phyloP scores from a whole-genome alignment of 192 early-diverging fungal genomes.

The Physocladia obscura region DNA sequence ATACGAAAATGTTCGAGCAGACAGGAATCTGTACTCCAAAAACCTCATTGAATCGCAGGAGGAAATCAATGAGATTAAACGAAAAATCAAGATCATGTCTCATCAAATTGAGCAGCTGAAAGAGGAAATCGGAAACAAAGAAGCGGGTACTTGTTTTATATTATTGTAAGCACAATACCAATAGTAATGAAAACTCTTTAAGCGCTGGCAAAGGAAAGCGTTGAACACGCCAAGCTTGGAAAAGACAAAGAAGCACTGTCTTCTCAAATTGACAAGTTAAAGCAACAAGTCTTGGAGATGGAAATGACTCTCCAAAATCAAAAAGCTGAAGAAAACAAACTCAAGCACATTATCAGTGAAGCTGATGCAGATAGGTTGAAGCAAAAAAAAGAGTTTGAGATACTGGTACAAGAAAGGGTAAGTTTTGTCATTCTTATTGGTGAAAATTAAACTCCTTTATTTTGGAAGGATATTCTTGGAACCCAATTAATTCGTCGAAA shows the following conservation, averaged over 20 bases:
- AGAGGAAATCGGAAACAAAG: constrained; percentile 60
- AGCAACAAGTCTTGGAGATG: constrained; percentile 51
- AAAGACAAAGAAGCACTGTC: constrained; percentile 61
- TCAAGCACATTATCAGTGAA: constrained; percentile 55
- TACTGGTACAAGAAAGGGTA: constrained; percentile 57
- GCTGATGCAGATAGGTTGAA: constrained; percentile 52
- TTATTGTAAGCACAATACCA: too few species aligned
- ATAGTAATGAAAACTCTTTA: too few species aligned
- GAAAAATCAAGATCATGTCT: constrained; percentile 62
- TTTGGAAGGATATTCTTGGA: constrained; percentile 56
- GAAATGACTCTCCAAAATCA: constrained; percentile 57
- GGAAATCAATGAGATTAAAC: constrained; percentile 63
- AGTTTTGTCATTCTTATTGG: not conserved
- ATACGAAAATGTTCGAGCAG: constrained; percentile 61
- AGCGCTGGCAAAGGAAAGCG: constrained; percentile 60
- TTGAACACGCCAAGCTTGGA: constrained; percentile 60
- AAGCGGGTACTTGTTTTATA: constrained; percentile 39
- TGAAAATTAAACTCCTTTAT: not conserved
- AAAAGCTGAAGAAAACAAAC: constrained; percentile 58
- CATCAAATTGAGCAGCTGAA: constrained; percentile 67
- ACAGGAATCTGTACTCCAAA: constrained; percentile 61
- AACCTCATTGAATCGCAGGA: constrained; percentile 62
- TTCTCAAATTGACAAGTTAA: constrained; percentile 53
- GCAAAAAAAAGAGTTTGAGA: constrained; percentile 62
- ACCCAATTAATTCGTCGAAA: constrained; percentile 60